phyloP scores from a whole-genome alignment of 2,329 filamentous ascomycete species.

The Furcasterigmium furcatum region DNA sequence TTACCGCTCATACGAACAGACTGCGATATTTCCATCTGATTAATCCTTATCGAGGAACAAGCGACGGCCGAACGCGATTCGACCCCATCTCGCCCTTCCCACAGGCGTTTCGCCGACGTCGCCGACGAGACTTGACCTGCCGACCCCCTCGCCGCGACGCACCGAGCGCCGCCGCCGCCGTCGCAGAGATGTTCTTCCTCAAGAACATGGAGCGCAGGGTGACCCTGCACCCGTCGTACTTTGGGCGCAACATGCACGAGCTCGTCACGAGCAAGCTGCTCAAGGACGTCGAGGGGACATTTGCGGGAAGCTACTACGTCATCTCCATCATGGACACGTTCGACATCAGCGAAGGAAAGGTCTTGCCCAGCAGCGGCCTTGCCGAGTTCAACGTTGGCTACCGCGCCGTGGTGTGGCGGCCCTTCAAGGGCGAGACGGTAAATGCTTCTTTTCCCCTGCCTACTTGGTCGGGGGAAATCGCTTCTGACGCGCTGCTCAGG shows the following conservation, averaged over 20 bases:
- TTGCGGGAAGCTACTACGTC: conserved; percentile 94
- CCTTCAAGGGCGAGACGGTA: conserved; percentile 97
- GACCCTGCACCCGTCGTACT: conserved; percentile 94
- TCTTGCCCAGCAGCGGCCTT: conserved; percentile 85
- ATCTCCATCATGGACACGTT: conserved; percentile 97
- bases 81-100: too few relatives aligned
- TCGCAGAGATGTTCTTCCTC: conserved; percentile 83
- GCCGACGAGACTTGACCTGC: too few relatives aligned
- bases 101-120: too few relatives aligned
- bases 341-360: conserved; percentile 88
- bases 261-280: conserved; percentile 87
- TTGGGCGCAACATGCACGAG: conserved; percentile 89
- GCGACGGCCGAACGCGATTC: too few relatives aligned
- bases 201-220: conserved; percentile 95
- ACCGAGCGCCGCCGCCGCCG: too few relatives aligned
- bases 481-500: conserved; percentile 46
- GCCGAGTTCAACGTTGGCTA: conserved; percentile 95
- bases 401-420: conserved; percentile 94
- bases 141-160: too few relatives aligned
- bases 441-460: conserved; percentile 28
- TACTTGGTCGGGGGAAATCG: conserved; percentile 9
- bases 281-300: conserved; percentile 91
- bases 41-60: too few relatives aligned
- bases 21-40: too few relatives aligned
- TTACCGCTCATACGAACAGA: too few relatives aligned